Evolutionary conservation across 2,329 filamentous ascomycete species (phyloP).

Genomic region (Aspergillus pseudotamarii): DNA sequence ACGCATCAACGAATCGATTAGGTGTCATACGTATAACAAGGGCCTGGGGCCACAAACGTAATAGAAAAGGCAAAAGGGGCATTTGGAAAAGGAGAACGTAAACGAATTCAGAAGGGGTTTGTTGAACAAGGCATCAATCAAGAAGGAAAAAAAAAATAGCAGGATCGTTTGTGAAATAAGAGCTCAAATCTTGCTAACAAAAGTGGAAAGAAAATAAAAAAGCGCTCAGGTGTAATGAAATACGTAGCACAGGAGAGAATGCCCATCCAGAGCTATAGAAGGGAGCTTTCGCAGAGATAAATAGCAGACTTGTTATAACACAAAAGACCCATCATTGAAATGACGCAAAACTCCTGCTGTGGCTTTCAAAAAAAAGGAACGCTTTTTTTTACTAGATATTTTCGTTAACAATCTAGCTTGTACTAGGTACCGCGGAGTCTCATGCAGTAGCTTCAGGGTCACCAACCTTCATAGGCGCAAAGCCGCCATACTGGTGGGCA

Average conservation of each 20-base stretch:
- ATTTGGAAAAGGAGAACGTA: slow-evolving; percentile 17
- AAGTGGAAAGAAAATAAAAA: slow-evolving; percentile 12
- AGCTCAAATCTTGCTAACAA: slow-evolving; percentile 41
- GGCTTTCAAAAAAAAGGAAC: slow-evolving; percentile 46
- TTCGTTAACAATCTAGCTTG: slow-evolving; percentile 19
- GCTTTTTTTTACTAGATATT: slow-evolving; percentile 37
- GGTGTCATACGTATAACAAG: slow-evolving; percentile 41
- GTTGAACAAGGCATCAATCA: slow-evolving; percentile 10
- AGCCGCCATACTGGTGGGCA: slow-evolving; percentile 63
- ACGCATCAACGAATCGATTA: slow-evolving; percentile 40
- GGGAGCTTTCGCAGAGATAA: slow-evolving; percentile 39
- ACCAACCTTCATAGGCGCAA: slow-evolving; percentile 68
- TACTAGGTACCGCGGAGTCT: slow-evolving; percentile 11
- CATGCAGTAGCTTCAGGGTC: slow-evolving; percentile 20
- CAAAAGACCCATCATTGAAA: slow-evolving; percentile 46
- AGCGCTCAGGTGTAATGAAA: slow-evolving; percentile 45
- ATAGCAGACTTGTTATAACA: slow-evolving; percentile 43
- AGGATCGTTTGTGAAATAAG: slow-evolving; percentile 25
- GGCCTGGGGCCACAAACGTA: slow-evolving; percentile 29
- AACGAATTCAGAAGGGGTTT: slow-evolving; percentile 1
- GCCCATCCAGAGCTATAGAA: slow-evolving; percentile 48
- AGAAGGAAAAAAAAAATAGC: slow-evolving; percentile 16
- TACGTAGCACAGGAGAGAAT: slow-evolving; percentile 46
- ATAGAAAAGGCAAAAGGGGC: slow-evolving; percentile 16
- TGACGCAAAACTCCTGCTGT: slow-evolving; percentile 48